Base-by-base conservation (phyloP, 139 green algal genomes). In the Klebsormidium nitens region DNA sequence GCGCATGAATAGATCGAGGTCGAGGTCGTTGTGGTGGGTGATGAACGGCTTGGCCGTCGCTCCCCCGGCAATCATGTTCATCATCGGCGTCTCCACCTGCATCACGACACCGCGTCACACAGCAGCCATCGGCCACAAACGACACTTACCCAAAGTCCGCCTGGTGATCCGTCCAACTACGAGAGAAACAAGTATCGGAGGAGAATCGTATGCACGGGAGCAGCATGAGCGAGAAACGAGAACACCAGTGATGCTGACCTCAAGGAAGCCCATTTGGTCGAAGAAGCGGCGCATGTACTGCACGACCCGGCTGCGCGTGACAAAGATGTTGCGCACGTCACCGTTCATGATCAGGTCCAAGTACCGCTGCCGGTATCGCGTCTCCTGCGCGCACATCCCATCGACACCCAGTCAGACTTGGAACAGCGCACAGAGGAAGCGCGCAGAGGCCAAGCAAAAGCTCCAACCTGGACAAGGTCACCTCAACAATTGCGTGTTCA, bases 21-120 rank as follows among this genome's bases (percentile, higher is more conserved):
- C 84, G 11, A 99, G 91, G 73, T 99, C 95, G 84, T 98, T 98
- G 88, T 99, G 95, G 73, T 95, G 85, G 2, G 95, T 99, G 17
- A 96, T 78, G 75, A 99, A 99, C 36, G 95, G 95, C 34, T 82
- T 81, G 0, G 95, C 95, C 31, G 94, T 91, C 31, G 95, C 95
- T 44, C 95, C 76, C 28, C 78, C 78, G 3, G 90, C 83, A 67
- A 95, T 95, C 88, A 95, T 95, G 85, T 95, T 95, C 90, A 95
- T 96, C 88, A 95, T 95, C 39, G 89, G 89, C 29, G 90, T 96
- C 83, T 96, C 89, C 58, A 96, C 88, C 69, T 77, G 62, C 57
- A 55, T 55, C 46, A 55, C 23, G 23, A 31, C 46, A 55, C 46
- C 23, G 23, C 23, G 46, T 55, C 79, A 55, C n/a, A n/a, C n/a